Evolutionary conservation across 2,329 filamentous ascomycete species (phyloP).

Genomic region (Alternaria novae-zelandiae): DNA sequence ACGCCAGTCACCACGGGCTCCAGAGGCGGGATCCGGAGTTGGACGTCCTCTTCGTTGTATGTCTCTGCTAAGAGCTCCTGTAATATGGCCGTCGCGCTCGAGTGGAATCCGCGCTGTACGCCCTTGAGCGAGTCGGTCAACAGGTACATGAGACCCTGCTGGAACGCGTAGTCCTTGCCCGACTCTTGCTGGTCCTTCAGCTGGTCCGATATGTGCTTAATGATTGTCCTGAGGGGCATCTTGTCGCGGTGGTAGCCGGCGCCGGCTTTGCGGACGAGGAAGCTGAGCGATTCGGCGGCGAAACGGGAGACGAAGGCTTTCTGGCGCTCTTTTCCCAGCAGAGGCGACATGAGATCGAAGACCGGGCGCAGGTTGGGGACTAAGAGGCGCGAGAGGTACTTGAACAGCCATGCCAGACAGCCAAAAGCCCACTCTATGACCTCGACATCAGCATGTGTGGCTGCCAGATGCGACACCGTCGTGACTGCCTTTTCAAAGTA

Average conservation of each 20-base stretch:
- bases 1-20: conserved; percentile 75
- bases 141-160: conserved; percentile 88
- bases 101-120: conserved; percentile 64
- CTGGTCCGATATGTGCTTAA: conserved; percentile 75
- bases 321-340: conserved; percentile 82
- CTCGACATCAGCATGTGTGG: conserved; percentile 76
- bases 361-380: conserved; percentile 85
- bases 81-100: conserved; percentile 62
- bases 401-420: conserved; percentile 93
- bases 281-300: conserved; percentile 92
- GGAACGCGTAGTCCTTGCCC: conserved; percentile 71
- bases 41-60: conserved; percentile 27
- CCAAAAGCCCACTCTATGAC: conserved; percentile 99
- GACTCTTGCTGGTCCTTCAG: conserved; percentile 62
- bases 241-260: conserved; percentile 75
- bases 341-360: conserved; percentile 79
- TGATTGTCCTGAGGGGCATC: conserved; percentile 71
- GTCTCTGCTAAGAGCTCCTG: conserved; percentile 55
- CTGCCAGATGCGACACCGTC: conserved; percentile 78
- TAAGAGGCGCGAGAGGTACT: conserved; percentile 88
- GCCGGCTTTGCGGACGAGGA: conserved; percentile 87
- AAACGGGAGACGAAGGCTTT: conserved; percentile 90
- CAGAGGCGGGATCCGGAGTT: conserved; percentile 57
- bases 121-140: conserved; percentile 81
- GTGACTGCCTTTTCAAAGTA: conserved; percentile 79